Evolutionary conservation across 768 basidiomycete genomes (phyloP).

Genomic region (Serendipita sp.): DNA sequence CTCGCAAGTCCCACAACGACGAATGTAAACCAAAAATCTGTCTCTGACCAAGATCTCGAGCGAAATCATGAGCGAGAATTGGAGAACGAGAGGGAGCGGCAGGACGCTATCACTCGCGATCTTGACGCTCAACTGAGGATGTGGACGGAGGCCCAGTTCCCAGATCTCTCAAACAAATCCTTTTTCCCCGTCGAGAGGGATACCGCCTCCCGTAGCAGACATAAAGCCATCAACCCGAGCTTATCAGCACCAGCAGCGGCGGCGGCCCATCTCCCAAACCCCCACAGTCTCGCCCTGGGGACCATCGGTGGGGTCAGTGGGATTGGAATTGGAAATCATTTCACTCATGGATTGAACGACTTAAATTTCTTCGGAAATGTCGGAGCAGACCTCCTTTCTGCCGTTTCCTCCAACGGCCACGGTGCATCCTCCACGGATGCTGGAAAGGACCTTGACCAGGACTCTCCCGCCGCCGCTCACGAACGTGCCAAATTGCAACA

Average conservation of each 20-base stretch:
- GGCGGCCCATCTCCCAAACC: not conserved
- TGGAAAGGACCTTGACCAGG: not conserved
- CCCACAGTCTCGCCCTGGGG: not conserved
- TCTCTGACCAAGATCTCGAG: too few species aligned
- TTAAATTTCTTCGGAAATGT: not conserved
- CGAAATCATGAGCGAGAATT: too few species aligned
- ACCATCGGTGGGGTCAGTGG: too few species aligned
- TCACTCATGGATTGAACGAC: not conserved
- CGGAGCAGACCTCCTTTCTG: not conserved
- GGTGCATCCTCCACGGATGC: too few species aligned
- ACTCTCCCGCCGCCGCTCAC: not conserved
- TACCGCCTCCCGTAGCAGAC: not conserved
- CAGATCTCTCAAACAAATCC: slow-evolving; percentile 21
- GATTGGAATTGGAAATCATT: slow-evolving; percentile 1
- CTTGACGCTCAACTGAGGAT: slow-evolving; percentile 62
- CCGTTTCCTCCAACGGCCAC: not conserved
- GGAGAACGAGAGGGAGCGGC: too few species aligned
- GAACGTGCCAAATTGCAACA: not conserved
- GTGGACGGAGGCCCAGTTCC: slow-evolving; percentile 70
- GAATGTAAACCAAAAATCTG: too few species aligned
- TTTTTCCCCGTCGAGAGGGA: slow-evolving; percentile 27
- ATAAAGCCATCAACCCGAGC: slow-evolving; percentile 6
- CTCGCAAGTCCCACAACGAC: too few species aligned
- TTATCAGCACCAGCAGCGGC: not conserved
- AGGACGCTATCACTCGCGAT: slow-evolving; percentile 28